Conservation (phyloP, 768 basidiomycete species). For the Dacryopinax spathularia region DNA sequence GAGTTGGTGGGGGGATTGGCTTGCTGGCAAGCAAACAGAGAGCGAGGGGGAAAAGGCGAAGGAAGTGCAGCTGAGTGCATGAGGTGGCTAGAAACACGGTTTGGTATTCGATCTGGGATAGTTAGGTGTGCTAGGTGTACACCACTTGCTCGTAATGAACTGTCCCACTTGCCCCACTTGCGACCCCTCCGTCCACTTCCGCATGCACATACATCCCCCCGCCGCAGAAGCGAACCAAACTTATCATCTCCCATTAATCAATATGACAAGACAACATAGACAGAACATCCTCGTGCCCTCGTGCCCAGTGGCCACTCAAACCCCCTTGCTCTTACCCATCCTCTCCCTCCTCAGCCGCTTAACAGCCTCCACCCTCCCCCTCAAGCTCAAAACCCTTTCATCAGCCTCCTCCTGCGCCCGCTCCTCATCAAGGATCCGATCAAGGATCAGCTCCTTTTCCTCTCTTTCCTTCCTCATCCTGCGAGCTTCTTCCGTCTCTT, state of each 20-base stretch:
- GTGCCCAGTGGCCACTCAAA: no score
- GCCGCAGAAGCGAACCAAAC: no score
- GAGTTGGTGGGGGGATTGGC: conserved; percentile 43
- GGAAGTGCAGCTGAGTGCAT: background rate
- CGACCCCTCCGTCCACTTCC: no score
- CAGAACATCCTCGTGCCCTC: no score
- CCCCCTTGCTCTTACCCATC: background rate
- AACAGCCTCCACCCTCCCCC: conserved; percentile 48
- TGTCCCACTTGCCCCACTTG: no score
- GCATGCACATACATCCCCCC: no score
- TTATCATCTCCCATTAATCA: no score
- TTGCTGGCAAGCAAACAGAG: background rate
- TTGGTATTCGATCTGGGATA: no score
- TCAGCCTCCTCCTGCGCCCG: conserved; percentile 79
- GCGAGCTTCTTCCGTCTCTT: conserved; percentile 34
- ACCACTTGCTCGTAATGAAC: no score
- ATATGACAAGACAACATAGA: no score
- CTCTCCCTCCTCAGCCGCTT: conserved; percentile 18
- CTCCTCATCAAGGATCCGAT: conserved; percentile 71
- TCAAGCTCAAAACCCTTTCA: conserved; percentile 51
- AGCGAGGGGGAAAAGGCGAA: background rate
- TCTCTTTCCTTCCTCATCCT: conserved; percentile 46
- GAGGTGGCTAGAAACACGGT: no score
- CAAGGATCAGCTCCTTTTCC: conserved; percentile 73
- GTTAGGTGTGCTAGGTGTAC: no score